Conservation (phyloP, 208 protist genomes). For the Endotrypanum monterogeii region DNA sequence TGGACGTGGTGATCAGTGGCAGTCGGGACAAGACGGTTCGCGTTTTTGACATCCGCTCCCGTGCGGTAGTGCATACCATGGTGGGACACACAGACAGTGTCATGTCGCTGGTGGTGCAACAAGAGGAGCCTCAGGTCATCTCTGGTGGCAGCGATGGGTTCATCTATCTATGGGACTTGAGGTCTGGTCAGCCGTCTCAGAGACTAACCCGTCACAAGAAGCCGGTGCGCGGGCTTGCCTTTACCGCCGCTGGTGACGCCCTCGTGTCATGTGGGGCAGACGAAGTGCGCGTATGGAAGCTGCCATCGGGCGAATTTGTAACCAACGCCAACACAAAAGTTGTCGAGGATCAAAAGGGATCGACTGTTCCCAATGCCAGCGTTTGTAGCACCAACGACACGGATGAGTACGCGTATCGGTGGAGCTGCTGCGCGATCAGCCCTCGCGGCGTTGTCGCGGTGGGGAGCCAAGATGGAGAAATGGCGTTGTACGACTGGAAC, state of each 20-base stretch:
- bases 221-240: slow-evolving; percentile 90
- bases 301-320: slow-evolving; percentile 95
- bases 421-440: slow-evolving; percentile 87
- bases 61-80: slow-evolving; percentile 83
- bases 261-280: slow-evolving; percentile 96
- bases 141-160: slow-evolving; percentile 94
- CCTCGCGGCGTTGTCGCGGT: slow-evolving; percentile 94
- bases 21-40: slow-evolving; percentile 95
- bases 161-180: slow-evolving; percentile 95
- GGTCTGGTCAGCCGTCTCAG: slow-evolving; percentile 52
- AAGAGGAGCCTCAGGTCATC: slow-evolving; percentile 92
- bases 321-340: slow-evolving; percentile 91
- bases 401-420: slow-evolving; percentile 65
- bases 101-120: slow-evolving; percentile 86
- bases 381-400: neutral
- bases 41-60: slow-evolving; percentile 93
- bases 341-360: neutral
- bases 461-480: slow-evolving; percentile 90
- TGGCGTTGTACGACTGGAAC: slow-evolving; percentile 98
- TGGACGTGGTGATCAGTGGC: slow-evolving; percentile 99
- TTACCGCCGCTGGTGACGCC: slow-evolving; percentile 91
- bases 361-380: neutral
- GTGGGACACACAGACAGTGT: slow-evolving; percentile 95
- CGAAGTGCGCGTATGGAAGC: slow-evolving; percentile 97
- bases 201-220: slow-evolving; percentile 99